Evolutionary conservation across 805 yeast genomes (phyloP).

Genomic region (Ogataea glucozyma): DNA sequence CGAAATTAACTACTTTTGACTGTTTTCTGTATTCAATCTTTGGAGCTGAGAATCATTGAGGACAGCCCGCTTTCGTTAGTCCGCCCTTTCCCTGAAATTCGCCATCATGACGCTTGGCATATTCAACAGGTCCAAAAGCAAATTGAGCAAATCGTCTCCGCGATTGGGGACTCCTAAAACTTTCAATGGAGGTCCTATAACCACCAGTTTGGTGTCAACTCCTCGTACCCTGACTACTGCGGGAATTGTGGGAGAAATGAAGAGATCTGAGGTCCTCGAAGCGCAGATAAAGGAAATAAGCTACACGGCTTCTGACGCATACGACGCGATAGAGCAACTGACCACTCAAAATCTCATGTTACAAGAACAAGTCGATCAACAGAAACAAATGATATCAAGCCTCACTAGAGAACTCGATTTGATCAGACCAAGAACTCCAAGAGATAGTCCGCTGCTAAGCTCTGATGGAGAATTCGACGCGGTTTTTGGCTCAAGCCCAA

Average conservation of each 20-base stretch:
- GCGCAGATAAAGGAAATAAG: constrained; percentile 26
- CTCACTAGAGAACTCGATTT: constrained; percentile 26
- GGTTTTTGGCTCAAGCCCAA: constrained; percentile 8
- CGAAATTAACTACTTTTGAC: too few relatives aligned
- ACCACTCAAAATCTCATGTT: constrained; percentile 25
- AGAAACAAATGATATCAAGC: constrained; percentile 27
- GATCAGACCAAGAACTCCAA: background rate
- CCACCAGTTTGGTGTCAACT: constrained; percentile 7
- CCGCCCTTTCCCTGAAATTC: too few relatives aligned
- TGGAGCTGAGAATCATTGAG: too few relatives aligned
- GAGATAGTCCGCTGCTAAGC: constrained; percentile 8
- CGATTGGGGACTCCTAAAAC: background rate
- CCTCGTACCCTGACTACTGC: constrained; percentile 19
- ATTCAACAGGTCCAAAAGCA: constrained; percentile 15
- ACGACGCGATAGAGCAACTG: constrained; percentile 30
- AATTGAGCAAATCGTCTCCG: constrained; percentile 6
- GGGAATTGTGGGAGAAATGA: constrained; percentile 27
- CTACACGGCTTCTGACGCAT: constrained; percentile 29
- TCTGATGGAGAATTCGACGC: background rate
- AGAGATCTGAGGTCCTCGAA: constrained; percentile 14
- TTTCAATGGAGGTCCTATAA: background rate
- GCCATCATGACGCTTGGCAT: constrained; percentile 10
- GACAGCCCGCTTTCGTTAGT: too few relatives aligned
- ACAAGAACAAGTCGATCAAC: constrained; percentile 30
- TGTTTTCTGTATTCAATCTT: too few relatives aligned